Percentiles rank a stretch among this genome's conserved stretches.
These are phyloP conservation scores for Aspergillus carlsbadensis DNA, from an alignment of 495 filamentous ascomycete genomes.

Conservation along the genomic window DNA sequence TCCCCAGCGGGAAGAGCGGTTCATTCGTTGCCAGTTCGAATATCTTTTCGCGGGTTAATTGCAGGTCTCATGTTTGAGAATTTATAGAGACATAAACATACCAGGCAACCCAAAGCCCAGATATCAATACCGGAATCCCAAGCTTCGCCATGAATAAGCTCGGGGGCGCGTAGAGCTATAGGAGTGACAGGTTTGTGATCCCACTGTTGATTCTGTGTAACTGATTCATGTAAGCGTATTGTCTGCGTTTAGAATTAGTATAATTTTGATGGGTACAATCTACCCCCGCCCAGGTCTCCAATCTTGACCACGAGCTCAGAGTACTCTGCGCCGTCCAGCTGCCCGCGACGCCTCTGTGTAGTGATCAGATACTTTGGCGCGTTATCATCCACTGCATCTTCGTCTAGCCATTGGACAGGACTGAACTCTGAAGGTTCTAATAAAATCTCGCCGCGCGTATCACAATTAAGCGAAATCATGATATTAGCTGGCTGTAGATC, in stretches of 20 bases:
- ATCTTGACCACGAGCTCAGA: slow-evolving; percentile 21
- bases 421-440: slow-evolving; percentile 18
- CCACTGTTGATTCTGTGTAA: slow-evolving; percentile 3
- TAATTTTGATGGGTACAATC: not conserved
- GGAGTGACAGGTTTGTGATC: slow-evolving; percentile 16
- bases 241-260: not conserved
- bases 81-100: slow-evolving; percentile 10
- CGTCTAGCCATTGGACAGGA: slow-evolving; percentile 20
- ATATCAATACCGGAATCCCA: slow-evolving; percentile 21
- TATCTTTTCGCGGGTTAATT: slow-evolving; percentile 13
- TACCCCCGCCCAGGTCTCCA: slow-evolving; percentile 25
- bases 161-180: slow-evolving; percentile 19
- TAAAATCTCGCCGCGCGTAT: not conserved
- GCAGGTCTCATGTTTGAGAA: not conserved
- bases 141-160: slow-evolving; percentile 16
- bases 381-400: slow-evolving; percentile 16
- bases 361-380: slow-evolving; percentile 20
- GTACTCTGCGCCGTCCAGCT: slow-evolving; percentile 15
- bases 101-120: slow-evolving; percentile 24
- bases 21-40: slow-evolving; percentile 28
- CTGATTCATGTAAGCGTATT: not conserved
- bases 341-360: slow-evolving; percentile 17
- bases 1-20: slow-evolving; percentile 21
- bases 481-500: slow-evolving; percentile 19
- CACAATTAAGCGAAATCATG: not conserved